Percentiles rank a stretch among this genome's conserved stretches.
phyloP scores from a whole-genome alignment of 805 yeast genomes.

The Scheffersomyces stipitis region DNA sequence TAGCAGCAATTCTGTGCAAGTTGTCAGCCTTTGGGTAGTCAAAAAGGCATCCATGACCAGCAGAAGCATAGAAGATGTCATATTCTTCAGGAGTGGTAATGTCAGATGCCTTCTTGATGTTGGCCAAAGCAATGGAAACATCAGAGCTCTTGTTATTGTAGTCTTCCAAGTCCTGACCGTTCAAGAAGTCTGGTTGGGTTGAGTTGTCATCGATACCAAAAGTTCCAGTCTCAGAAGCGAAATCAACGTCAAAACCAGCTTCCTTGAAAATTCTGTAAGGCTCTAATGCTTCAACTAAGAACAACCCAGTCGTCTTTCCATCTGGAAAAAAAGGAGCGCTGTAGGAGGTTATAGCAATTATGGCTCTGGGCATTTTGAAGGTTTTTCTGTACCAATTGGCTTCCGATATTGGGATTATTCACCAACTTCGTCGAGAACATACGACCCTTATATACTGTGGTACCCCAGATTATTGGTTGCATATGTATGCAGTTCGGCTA shows the following conservation, averaged over 20 bases:
- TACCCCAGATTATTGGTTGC: no score
- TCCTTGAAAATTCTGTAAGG: constrained; percentile 50
- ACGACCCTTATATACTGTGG: no score
- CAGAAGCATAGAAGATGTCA: constrained; percentile 59
- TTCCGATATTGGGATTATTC: no score
- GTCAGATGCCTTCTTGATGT: constrained; percentile 48
- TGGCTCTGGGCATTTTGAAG: background rate
- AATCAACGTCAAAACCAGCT: constrained; percentile 52
- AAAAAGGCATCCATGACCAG: constrained; percentile 62
- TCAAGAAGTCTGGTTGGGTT: constrained; percentile 31
- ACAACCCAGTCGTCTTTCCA: constrained; percentile 62
- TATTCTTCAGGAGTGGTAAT: constrained; percentile 46
- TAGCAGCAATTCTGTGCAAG: constrained; percentile 45
- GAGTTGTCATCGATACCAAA: constrained; percentile 63
- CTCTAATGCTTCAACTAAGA: constrained; percentile 57
- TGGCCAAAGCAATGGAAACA: constrained; percentile 36
- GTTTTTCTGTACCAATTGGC: no score
- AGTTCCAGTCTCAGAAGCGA: constrained; percentile 59
- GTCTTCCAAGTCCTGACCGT: constrained; percentile 43
- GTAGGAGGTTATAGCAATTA: background rate
- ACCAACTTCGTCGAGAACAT: no score
- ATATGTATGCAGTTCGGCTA: no score
- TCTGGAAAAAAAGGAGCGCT: constrained; percentile 51
- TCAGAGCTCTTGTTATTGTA: constrained; percentile 38
- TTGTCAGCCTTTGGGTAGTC: constrained; percentile 56